A percentile compares a stretch with the other conserved stretches of the same genome.
These are phyloP conservation scores for Choanephora cucurbitarum DNA, from an alignment of 371 early-diverging fungal genomes.

Conservation along the genomic window DNA sequence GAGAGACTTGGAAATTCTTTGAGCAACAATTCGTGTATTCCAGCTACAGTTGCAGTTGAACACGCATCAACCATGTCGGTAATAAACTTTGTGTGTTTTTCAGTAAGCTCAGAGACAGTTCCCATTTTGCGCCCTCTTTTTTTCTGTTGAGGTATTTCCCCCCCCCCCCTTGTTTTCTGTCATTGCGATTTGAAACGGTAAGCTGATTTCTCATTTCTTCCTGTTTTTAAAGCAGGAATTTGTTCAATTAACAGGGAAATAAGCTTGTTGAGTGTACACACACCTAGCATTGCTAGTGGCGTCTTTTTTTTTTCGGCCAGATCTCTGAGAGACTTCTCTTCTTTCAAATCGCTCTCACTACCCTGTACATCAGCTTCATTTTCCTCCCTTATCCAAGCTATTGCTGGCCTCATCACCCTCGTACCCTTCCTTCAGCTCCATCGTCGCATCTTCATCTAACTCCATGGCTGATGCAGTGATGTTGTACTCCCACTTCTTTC, in stretches of 20 bases:
- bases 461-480: constrained; percentile 16
- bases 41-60: constrained; percentile 7
- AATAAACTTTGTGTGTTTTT: neutral
- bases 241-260: constrained; percentile 10
- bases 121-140: constrained; percentile 9
- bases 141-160: constrained; percentile 12
- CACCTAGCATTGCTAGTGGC: constrained; percentile 9
- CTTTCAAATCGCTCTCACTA: constrained; percentile 14
- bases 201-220: constrained; percentile 9
- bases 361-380: constrained; percentile 10
- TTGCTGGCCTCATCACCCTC: too few relatives aligned
- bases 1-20: constrained; percentile 12
- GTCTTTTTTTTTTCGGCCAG: constrained; percentile 15
- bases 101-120: constrained; percentile 19
- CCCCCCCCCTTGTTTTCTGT: constrained; percentile 5
- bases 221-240: constrained; percentile 6
- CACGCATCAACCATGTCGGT: constrained; percentile 2
- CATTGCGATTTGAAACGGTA: constrained; percentile 10
- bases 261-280: constrained; percentile 13
- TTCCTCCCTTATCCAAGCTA: too few relatives aligned
- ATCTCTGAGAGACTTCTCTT: constrained; percentile 12
- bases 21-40: constrained; percentile 6
- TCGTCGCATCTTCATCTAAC: too few relatives aligned
- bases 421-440: too few relatives aligned
- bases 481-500: constrained; percentile 15